A percentile compares a stretch with the other conserved stretches of the same genome.
These are phyloP conservation scores for Staphylotrichum longicolle DNA, from an alignment of 495 filamentous ascomycete species.

Conservation along the genomic window DNA sequence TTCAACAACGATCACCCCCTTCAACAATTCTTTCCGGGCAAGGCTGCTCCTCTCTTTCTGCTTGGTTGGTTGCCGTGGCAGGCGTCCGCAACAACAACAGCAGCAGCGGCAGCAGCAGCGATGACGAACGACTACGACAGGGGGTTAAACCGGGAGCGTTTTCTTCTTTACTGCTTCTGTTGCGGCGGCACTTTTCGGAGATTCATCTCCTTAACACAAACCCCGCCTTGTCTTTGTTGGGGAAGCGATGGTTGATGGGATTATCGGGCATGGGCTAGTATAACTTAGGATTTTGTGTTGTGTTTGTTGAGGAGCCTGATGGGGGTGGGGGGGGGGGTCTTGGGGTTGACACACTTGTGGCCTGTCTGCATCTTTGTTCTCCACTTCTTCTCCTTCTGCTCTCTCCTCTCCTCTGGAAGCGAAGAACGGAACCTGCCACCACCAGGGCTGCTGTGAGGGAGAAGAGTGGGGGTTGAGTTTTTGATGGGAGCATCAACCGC, in stretches of 20 bases:
- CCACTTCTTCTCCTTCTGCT: no score
- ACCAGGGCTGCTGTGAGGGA: no score
- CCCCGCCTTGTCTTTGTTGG: conserved; percentile 13
- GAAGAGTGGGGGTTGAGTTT: no score
- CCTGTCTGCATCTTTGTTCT: background rate
- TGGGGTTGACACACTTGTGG: background rate
- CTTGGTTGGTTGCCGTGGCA: conserved; percentile 36
- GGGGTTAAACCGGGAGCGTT: conserved; percentile 27
- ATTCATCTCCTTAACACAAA: no score
- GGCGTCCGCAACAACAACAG: conserved; percentile 33
- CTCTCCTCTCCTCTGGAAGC: no score
- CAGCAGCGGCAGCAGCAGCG: no score
- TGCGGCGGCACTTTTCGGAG: conserved; percentile 19
- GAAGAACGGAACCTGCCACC: no score
- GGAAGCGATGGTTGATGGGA: conserved; percentile 22
- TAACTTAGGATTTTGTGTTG: background rate
- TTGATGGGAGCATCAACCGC: no score
- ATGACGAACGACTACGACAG: background rate
- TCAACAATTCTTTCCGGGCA: conserved; percentile 30
- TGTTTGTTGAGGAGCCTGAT: background rate
- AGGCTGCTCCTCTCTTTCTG: conserved; percentile 25
- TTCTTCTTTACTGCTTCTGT: conserved; percentile 24
- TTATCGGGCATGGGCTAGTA: conserved; percentile 1
- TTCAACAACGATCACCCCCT: conserved; percentile 26
- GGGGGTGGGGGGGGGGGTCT: background rate